A percentile compares a stretch with the other conserved stretches of the same genome.
These are phyloP conservation scores for Chytriomyces confervae DNA, from an alignment of 192 early-diverging fungal genomes.

Conservation along the genomic window DNA sequence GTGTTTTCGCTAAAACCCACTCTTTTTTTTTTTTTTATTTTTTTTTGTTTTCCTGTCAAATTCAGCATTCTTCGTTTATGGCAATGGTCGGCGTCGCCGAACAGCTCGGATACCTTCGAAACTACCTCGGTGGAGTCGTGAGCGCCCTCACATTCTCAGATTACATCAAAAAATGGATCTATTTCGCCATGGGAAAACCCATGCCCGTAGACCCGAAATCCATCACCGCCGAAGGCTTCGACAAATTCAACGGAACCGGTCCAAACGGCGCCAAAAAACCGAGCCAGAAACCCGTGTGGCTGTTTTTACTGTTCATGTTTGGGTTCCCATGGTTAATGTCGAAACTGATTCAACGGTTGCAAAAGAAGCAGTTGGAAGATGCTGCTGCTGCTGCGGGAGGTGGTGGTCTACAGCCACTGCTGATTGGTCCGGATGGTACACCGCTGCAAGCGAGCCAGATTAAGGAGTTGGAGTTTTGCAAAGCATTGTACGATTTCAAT, in stretches of 20 bases:
- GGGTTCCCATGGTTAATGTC: constrained; percentile 93
- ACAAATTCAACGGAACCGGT: constrained; percentile 58
- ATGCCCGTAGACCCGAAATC: constrained; percentile 74
- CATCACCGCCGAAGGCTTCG: constrained; percentile 75
- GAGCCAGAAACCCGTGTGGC: constrained; percentile 68
- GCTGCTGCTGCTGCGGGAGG: constrained; percentile 32
- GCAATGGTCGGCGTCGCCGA: constrained; percentile 98
- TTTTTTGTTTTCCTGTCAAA: background rate
- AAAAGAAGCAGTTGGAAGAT: constrained; percentile 44
- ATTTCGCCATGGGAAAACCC: constrained; percentile 65
- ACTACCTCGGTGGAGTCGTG: constrained; percentile 83
- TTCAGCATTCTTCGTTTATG: constrained; percentile 60
- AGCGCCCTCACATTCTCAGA: constrained; percentile 79
- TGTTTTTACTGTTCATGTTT: constrained; percentile 86
- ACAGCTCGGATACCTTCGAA: constrained; percentile 90
- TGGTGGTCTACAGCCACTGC: background rate
- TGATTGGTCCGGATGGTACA: constrained; percentile 42
- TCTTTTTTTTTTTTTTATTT: background rate
- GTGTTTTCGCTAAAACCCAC: background rate
- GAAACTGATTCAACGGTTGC: constrained; percentile 80
- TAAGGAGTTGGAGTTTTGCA: constrained; percentile 81
- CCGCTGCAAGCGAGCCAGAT: constrained; percentile 49
- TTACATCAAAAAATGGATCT: constrained; percentile 68
- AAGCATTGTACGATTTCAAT: constrained; percentile 85
- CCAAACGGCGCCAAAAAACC: constrained; percentile 21